Conservation (phyloP, 163 green algal species). For the Volvox carteri region DNA sequence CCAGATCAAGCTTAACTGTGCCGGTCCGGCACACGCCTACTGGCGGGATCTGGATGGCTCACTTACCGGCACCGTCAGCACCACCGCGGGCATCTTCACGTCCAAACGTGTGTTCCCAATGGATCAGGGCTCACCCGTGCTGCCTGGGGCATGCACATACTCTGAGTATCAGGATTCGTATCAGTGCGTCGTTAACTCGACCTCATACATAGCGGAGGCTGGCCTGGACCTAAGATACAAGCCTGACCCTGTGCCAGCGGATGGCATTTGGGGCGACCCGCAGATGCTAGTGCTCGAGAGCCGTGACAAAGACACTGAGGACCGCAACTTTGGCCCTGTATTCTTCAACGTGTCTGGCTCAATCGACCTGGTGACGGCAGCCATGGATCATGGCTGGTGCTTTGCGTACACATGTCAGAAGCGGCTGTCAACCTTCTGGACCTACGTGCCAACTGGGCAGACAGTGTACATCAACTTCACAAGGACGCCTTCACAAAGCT, state of each 20-base stretch:
- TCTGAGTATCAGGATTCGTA: slow-evolving; percentile 49
- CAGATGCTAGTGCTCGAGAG: slow-evolving; percentile 71
- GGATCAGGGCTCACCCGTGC: slow-evolving; percentile 64
- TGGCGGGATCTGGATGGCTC: slow-evolving; percentile 63
- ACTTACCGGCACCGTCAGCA: slow-evolving; percentile 42
- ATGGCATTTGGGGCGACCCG: slow-evolving; percentile 68
- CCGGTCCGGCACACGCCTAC: slow-evolving; percentile 58
- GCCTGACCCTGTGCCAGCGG: slow-evolving; percentile 33
- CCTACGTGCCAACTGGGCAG: slow-evolving; percentile 58
- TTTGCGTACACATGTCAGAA: slow-evolving; percentile 81
- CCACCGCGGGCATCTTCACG: slow-evolving; percentile 5
- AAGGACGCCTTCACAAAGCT: slow-evolving; percentile 64
- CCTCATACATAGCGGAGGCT: slow-evolving; percentile 30
- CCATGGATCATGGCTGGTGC: slow-evolving; percentile 74
- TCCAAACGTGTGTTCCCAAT: slow-evolving; percentile 48
- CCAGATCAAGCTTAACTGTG: slow-evolving; percentile 57
- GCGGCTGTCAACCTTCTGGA: slow-evolving; percentile 76
- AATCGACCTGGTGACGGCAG: slow-evolving; percentile 61
- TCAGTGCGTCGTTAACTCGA: slow-evolving; percentile 42
- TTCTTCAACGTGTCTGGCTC: slow-evolving; percentile 64
- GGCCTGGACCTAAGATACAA: background rate
- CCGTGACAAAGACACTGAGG: slow-evolving; percentile 71
- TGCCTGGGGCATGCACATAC: slow-evolving; percentile 65
- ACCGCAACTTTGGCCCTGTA: slow-evolving; percentile 72
- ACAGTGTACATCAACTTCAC: slow-evolving; percentile 67